phyloP scores from a whole-genome alignment of 805 yeast species.

The Yarrowia divulgata region DNA sequence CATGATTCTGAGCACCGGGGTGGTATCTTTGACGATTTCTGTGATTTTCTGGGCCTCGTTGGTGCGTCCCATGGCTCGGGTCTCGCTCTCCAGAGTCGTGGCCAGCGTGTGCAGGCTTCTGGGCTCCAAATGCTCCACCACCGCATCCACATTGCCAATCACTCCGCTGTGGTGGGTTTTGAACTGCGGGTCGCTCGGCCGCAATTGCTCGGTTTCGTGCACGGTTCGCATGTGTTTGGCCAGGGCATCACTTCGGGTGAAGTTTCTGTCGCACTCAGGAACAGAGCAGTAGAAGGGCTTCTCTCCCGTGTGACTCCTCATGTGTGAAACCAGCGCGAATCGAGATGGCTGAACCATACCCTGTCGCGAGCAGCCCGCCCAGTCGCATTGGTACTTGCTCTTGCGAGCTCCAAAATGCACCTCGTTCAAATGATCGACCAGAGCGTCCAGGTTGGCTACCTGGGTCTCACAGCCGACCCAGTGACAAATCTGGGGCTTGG shows the following conservation, averaged over 20 bases:
- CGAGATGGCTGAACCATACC: slow-evolving; percentile 62
- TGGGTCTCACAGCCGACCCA: slow-evolving; percentile 53
- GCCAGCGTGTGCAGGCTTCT: slow-evolving; percentile 25
- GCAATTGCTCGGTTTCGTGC: slow-evolving; percentile 55
- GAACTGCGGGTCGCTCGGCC: slow-evolving; percentile 42
- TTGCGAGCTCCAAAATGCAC: slow-evolving; percentile 52
- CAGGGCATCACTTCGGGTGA: slow-evolving; percentile 67
- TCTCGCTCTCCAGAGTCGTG: slow-evolving; percentile 18
- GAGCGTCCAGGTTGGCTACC: slow-evolving; percentile 51
- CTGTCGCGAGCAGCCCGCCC: slow-evolving; percentile 64
- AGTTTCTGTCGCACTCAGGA: slow-evolving; percentile 69
- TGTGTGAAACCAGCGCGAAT: slow-evolving; percentile 67
- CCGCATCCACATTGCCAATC: slow-evolving; percentile 22
- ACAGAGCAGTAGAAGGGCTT: slow-evolving; percentile 69
- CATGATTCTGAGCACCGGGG: slow-evolving; percentile 13
- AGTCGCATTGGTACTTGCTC: slow-evolving; percentile 60
- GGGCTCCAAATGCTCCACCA: slow-evolving; percentile 35
- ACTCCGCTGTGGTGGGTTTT: slow-evolving; percentile 33
- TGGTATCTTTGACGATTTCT: slow-evolving; percentile 10
- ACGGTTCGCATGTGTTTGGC: slow-evolving; percentile 68
- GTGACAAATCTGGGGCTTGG: slow-evolving; percentile 48
- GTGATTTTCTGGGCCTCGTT: slow-evolving; percentile 7
- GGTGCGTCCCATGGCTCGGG: slow-evolving; percentile 13
- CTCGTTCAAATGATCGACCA: slow-evolving; percentile 54
- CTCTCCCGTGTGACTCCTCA: slow-evolving; percentile 71